phyloP scores from a whole-genome alignment of 768 basidiomycete genomes.

The Tephrocybe rancida region DNA sequence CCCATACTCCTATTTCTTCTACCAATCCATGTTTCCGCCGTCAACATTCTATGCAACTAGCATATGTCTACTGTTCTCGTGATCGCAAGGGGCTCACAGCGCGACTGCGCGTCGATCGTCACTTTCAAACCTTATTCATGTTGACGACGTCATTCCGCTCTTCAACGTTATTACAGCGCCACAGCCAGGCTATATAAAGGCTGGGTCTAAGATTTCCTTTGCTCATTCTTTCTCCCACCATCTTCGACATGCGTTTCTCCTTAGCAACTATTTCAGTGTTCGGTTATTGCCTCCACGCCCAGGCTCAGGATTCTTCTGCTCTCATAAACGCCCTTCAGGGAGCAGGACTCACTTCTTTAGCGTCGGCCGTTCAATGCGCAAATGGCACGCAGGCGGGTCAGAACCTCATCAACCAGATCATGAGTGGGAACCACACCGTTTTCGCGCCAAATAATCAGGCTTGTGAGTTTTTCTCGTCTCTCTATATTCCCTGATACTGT shows the following conservation, averaged over 20 bases:
- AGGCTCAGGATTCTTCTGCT: constrained; percentile 13
- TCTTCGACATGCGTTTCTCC: constrained; percentile 8
- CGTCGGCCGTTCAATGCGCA: constrained; percentile 4
- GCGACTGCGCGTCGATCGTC: constrained; percentile 4
- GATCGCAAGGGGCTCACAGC: too few species aligned
- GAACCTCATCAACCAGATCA: constrained; percentile 8
- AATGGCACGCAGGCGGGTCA: constrained; percentile 15
- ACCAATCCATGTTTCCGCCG: too few species aligned
- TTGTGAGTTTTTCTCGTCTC: constrained; percentile 14
- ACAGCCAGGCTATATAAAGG: constrained; percentile 12
- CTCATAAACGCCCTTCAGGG: constrained; percentile 10
- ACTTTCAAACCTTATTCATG: neutral
- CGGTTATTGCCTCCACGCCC: constrained; percentile 9
- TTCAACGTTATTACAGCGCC: neutral
- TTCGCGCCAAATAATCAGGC: constrained; percentile 24
- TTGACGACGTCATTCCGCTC: constrained; percentile 12
- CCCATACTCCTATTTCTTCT: too few species aligned
- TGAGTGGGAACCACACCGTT: constrained; percentile 19
- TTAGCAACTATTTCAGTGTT: neutral
- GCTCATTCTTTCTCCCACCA: neutral
- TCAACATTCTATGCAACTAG: too few species aligned
- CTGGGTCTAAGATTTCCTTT: neutral
- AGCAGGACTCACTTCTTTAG: constrained; percentile 14
- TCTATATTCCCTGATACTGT: neutral
- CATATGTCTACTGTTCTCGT: too few species aligned